Evolutionary conservation across 129 eudicot genomes (phyloP), one percentile per base, ranked within the genome.

Genomic region (Smallanthus sonchifolius): DNA sequence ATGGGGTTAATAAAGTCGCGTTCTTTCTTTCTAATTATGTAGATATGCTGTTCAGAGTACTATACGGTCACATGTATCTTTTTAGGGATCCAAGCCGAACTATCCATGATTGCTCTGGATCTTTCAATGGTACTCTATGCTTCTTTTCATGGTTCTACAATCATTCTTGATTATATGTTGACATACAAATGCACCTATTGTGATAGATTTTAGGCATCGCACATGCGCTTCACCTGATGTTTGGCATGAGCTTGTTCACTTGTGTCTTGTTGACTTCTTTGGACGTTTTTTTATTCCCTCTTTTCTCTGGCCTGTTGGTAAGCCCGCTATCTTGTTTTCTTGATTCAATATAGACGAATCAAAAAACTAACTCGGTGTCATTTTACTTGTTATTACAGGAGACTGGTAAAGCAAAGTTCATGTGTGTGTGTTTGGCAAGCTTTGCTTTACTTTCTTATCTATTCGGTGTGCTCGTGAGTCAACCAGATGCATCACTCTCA

Each of bases 1-100:
- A 5, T 20, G 34, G 45, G 24, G 61, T 65, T 65, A 70, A 81
- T 75, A n/a, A 52, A 20, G 64, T 36, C 15, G 30, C 4, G 24
- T 62, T 48, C 45, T 28, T 81, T 84, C 69, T 66, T 63, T 48
- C 52, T 81, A 70, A 24, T 81, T 73, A 45, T 52, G 68, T 68
- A 93, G 98, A 87, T 90, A 77, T 93, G 96, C 83, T 81, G 81
- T 67, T 84, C 87, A 78, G 98, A 93, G 75, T 93, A 90, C 73
- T 85, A 80, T 75, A 80, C 77, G 24, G 43, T 73, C 67, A 90
- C 89, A 28, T 90, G 95, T 83, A 35, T 90, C 77, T 52, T 87
- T 37, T 81, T 93, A 65, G 98, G 97, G 76, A 77, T 86, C 77
- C 92, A 89, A 79, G 87, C 92, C 54, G 96, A 93, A 83, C 51